Percentiles rank a stretch among this genome's conserved stretches.
Conservation (phyloP, 2,329 filamentous ascomycete species). For the Sclerotinia sclerotiorum region DNA sequence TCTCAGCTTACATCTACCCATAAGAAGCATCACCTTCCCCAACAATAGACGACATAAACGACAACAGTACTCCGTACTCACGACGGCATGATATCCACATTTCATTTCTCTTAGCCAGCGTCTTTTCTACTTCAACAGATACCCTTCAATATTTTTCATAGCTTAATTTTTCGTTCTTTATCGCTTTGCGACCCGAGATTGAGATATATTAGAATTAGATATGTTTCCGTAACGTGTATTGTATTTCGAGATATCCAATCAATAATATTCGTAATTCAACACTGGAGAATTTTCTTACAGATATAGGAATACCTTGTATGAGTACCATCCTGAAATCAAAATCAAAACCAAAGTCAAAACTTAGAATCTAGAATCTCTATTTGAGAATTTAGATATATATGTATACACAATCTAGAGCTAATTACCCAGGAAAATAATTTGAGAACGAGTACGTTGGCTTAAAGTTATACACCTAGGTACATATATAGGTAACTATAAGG, state of each 20-base stretch:
- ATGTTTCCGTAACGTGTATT: background rate
- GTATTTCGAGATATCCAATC: background rate
- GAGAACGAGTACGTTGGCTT: background rate
- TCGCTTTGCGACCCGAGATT: background rate
- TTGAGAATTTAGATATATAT: background rate
- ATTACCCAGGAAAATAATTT: too few relatives aligned
- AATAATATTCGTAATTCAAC: background rate
- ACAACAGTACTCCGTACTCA: background rate
- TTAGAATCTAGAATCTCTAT: background rate
- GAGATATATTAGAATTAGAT: too few relatives aligned
- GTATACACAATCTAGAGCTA: background rate
- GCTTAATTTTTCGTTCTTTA: background rate
- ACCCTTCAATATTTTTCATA: background rate
- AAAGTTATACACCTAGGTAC: background rate
- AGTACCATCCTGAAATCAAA: background rate
- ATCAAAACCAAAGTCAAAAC: too few relatives aligned
- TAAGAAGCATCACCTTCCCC: background rate
- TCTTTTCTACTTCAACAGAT: background rate
- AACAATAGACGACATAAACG: background rate
- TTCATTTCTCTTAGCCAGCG: background rate
- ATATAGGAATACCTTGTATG: too few relatives aligned
- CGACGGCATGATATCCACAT: background rate
- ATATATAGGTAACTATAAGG: too few relatives aligned
- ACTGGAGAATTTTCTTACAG: background rate
- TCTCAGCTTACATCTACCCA: background rate